phyloP scores from a whole-genome alignment of 176 grass and related monocot genomes.

The Alloteropsis semialata region DNA sequence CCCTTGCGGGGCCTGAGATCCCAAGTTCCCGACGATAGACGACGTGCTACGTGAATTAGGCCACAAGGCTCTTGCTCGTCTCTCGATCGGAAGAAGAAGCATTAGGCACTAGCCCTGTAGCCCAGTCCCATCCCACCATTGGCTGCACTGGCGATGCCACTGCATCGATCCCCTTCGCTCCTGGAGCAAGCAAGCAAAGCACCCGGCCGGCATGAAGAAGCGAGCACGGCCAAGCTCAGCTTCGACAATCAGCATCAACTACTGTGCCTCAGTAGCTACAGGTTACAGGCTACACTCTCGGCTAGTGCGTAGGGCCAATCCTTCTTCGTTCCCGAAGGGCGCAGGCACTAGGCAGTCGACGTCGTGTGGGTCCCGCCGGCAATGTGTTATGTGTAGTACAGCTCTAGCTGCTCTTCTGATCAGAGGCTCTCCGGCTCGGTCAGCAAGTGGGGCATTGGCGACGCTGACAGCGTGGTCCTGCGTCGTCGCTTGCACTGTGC shows the following conservation, averaged over 20 bases:
- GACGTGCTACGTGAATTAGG: conserved; percentile 21
- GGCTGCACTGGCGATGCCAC: conserved; percentile 16
- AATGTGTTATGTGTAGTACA: background rate
- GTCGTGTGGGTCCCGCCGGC: background rate
- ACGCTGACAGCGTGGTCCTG: background rate
- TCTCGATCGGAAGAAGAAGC: background rate
- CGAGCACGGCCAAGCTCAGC: too few relatives aligned
- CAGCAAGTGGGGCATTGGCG: background rate
- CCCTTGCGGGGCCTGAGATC: conserved; percentile 12
- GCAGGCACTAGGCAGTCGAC: too few relatives aligned
- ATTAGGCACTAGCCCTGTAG: too few relatives aligned
- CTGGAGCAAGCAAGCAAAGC: too few relatives aligned
- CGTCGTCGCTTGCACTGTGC: background rate
- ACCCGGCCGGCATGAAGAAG: too few relatives aligned
- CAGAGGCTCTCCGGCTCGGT: background rate
- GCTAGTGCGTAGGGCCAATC: background rate
- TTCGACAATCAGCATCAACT: background rate
- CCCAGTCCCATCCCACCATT: background rate
- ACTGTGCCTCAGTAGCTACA: background rate
- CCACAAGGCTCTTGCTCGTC: background rate
- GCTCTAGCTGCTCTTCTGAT: background rate
- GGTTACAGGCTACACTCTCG: background rate
- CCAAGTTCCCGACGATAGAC: too few relatives aligned
- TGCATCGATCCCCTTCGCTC: background rate
- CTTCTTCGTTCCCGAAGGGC: background rate